Conservation (phyloP, 805 yeast species). For the Metschnikowia continentalis region DNA sequence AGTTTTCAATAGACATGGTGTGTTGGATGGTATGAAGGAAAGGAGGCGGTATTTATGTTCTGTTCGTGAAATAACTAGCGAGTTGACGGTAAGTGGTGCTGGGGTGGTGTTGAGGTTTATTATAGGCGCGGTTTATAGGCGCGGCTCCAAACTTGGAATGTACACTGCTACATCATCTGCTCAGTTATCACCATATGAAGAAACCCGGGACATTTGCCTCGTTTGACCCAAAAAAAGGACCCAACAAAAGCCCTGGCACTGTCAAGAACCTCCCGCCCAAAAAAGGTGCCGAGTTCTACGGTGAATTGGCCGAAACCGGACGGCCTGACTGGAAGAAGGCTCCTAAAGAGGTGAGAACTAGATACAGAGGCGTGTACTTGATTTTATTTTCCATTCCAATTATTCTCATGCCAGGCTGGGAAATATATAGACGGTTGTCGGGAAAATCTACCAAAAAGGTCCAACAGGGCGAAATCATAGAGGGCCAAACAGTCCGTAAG, state of each 20-base stretch:
- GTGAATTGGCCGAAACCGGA: slow-evolving; percentile 37
- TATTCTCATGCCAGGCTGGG: slow-evolving; percentile 30
- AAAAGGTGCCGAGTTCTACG: slow-evolving; percentile 28
- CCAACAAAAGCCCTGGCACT: neutral
- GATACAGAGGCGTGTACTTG: slow-evolving; percentile 37
- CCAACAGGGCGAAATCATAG: slow-evolving; percentile 37
- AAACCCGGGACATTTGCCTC: slow-evolving; percentile 12
- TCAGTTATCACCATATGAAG: slow-evolving; percentile 5
- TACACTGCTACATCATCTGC: neutral
- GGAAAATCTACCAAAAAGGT: slow-evolving; percentile 40
- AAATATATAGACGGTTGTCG: slow-evolving; percentile 33
- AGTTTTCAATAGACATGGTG: slow-evolving; percentile 8
- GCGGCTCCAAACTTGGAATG: neutral
- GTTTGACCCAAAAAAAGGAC: slow-evolving; percentile 1
- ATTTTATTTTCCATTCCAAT: slow-evolving; percentile 38
- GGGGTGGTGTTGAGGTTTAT: neutral
- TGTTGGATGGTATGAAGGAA: neutral
- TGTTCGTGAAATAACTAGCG: neutral
- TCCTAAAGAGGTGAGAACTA: slow-evolving; percentile 31
- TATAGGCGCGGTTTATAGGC: neutral
- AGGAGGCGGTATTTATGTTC: neutral
- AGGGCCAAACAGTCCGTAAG: slow-evolving; percentile 29
- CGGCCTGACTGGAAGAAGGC: slow-evolving; percentile 43
- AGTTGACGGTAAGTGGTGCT: neutral
- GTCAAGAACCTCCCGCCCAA: slow-evolving; percentile 10